Percentiles rank a stretch among this genome's conserved stretches.
Evolutionary conservation across 345 rosid species (phyloP).

Genomic region (Lepidium sativum): DNA sequence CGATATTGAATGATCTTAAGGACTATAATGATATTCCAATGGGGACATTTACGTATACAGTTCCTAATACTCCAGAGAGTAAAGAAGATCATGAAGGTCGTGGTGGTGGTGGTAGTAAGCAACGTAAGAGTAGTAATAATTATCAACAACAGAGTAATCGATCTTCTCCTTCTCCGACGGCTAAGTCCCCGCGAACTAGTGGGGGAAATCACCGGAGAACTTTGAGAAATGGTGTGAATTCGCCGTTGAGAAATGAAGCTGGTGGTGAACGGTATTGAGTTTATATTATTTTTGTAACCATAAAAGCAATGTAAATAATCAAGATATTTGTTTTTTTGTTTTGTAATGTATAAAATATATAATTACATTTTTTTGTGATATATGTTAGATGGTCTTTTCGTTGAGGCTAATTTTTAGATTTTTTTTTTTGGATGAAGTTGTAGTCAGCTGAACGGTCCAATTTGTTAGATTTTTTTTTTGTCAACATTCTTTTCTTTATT

Average conservation of each 20-base stretch:
- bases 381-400: not conserved
- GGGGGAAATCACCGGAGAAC: conserved; percentile 23
- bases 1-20: conserved; percentile 50
- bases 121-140: conserved; percentile 24
- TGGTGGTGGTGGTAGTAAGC: conserved; percentile 26
- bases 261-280: conserved; percentile 28
- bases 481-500: not conserved
- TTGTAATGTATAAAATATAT: not conserved
- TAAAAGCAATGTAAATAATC: not conserved
- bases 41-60: conserved; percentile 61
- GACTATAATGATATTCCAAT: conserved; percentile 44
- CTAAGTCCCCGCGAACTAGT: conserved; percentile 13
- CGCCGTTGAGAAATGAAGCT: conserved; percentile 37
- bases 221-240: conserved; percentile 27
- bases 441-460: conserved; percentile 3
- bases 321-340: not conserved
- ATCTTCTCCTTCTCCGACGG: conserved; percentile 21
- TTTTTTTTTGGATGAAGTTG: not conserved
- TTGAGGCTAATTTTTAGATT: not conserved
- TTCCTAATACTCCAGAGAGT: conserved; percentile 32
- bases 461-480: not conserved
- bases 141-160: conserved; percentile 22
- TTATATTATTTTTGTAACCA: not conserved
- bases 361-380: not conserved
- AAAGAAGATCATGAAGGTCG: conserved; percentile 13